phyloP scores from a whole-genome alignment of 2,329 filamentous ascomycete genomes.

The Chaetomiaceae sp. region DNA sequence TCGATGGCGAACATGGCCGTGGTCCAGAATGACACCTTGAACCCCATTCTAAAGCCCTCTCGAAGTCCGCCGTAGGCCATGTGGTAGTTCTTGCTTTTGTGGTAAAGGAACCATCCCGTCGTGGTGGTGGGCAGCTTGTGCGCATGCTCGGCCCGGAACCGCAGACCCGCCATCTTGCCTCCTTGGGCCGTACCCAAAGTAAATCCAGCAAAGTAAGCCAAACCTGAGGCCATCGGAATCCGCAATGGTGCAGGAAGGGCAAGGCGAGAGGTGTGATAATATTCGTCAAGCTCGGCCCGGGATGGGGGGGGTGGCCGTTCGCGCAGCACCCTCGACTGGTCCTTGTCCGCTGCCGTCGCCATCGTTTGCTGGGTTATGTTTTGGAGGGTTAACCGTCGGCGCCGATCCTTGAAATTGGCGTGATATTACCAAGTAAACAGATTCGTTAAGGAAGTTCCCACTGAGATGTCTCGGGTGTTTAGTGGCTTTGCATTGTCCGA shows the following conservation, averaged over 20 bases:
- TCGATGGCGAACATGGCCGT: slow-evolving; percentile 76
- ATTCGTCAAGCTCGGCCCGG: slow-evolving; percentile 32
- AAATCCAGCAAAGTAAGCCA: slow-evolving; percentile 66
- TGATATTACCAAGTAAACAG: too few species aligned
- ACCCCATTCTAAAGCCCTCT: slow-evolving; percentile 73
- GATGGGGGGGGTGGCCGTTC: slow-evolving; percentile 15
- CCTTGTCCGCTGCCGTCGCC: slow-evolving; percentile 11
- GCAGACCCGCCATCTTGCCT: slow-evolving; percentile 67
- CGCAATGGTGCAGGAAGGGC: slow-evolving; percentile 63
- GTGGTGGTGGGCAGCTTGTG: slow-evolving; percentile 82
- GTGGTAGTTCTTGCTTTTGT: slow-evolving; percentile 96
- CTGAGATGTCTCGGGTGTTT: too few species aligned
- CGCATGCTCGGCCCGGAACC: slow-evolving; percentile 92
- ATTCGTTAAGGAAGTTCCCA: too few species aligned
- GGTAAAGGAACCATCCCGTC: slow-evolving; percentile 95
- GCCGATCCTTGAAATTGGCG: too few species aligned
- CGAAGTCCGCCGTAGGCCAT: slow-evolving; percentile 70
- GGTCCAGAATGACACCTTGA: slow-evolving; percentile 66
- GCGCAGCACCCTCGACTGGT: not conserved
- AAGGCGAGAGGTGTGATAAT: slow-evolving; percentile 44
- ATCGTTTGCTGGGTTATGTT: too few species aligned
- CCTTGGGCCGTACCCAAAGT: slow-evolving; percentile 68
- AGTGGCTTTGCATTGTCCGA: too few species aligned
- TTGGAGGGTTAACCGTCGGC: too few species aligned
- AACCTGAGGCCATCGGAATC: slow-evolving; percentile 58